These are phyloP conservation scores for Podospora anserina DNA, from an alignment of 495 filamentous ascomycete genomes.

Conservation along the genomic window DNA sequence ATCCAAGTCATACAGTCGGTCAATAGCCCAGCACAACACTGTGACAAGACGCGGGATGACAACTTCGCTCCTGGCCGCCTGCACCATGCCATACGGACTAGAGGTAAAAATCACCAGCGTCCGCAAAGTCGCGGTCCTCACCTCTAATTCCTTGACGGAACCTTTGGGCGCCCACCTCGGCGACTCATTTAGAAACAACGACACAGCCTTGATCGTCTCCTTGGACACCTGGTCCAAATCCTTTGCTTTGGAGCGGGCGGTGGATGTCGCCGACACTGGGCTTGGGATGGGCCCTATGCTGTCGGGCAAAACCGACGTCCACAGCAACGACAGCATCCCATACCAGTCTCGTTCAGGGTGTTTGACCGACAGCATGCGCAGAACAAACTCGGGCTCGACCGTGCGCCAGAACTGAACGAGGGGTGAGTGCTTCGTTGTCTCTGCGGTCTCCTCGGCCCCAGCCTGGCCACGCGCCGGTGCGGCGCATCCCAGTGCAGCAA, in stretches of 20 bases:
- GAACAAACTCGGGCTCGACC: conserved; percentile 47
- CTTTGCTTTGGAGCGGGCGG: conserved; percentile 13
- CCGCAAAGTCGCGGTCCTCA: conserved; percentile 34
- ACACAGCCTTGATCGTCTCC: conserved; percentile 42
- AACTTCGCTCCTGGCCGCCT: conserved; percentile 38
- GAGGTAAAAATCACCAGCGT: conserved; percentile 39
- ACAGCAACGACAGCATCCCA: conserved; percentile 38
- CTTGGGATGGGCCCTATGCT: conserved; percentile 45
- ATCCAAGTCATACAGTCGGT: conserved; percentile 45
- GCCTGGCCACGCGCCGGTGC: conserved; percentile 15
- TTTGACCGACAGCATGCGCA: conserved; percentile 43
- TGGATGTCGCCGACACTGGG: conserved; percentile 13
- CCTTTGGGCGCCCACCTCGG: conserved; percentile 38
- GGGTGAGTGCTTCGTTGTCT: conserved; percentile 23
- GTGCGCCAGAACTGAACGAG: conserved; percentile 42
- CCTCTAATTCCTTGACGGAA: conserved; percentile 28
- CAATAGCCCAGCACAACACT: conserved; percentile 40
- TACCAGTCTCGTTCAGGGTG: conserved; percentile 45
- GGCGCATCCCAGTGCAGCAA: conserved; percentile 40
- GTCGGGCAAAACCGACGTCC: conserved; percentile 41
- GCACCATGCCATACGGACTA: conserved; percentile 38
- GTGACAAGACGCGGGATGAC: conserved; percentile 43
- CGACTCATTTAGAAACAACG: conserved; percentile 38
- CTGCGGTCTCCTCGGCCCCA: background rate
- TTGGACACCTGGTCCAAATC: conserved; percentile 33